These are phyloP conservation scores for Erucastrum elatum DNA, from an alignment of 345 rosid genomes.

Conservation along the genomic window DNA sequence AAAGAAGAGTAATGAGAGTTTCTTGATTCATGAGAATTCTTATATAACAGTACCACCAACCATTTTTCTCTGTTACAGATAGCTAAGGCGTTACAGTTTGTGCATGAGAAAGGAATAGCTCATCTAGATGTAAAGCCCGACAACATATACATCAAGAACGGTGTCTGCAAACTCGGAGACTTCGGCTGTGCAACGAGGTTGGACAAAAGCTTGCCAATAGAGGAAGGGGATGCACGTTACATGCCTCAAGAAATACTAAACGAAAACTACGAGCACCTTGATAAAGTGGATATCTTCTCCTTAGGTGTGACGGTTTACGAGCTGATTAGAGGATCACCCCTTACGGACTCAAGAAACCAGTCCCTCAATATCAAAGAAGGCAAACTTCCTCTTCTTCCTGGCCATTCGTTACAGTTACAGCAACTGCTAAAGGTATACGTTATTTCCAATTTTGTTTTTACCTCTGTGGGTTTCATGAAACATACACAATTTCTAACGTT, in stretches of 20 bases:
- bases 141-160: constrained; percentile 81
- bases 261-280: constrained; percentile 77
- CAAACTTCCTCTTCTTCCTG: constrained; percentile 84
- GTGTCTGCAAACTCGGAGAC: constrained; percentile 87
- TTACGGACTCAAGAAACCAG: constrained; percentile 72
- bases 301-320: constrained; percentile 80
- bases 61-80: constrained; percentile 50
- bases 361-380: constrained; percentile 76
- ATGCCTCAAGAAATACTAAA: constrained; percentile 99
- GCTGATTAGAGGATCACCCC: constrained; percentile 74
- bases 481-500: constrained; percentile 21
- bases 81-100: constrained; percentile 75
- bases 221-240: constrained; percentile 98
- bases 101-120: constrained; percentile 83
- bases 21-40: neutral
- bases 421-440: constrained; percentile 77
- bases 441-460: neutral
- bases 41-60: neutral
- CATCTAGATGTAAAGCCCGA: constrained; percentile 98
- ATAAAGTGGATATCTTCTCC: constrained; percentile 93
- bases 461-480: constrained; percentile 2
- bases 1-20: neutral
- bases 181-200: constrained; percentile 94
- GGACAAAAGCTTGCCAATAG: constrained; percentile 76
- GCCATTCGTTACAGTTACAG: constrained; percentile 81